Conservation (phyloP, 495 filamentous ascomycete genomes). For the Apodospora peruviana region DNA sequence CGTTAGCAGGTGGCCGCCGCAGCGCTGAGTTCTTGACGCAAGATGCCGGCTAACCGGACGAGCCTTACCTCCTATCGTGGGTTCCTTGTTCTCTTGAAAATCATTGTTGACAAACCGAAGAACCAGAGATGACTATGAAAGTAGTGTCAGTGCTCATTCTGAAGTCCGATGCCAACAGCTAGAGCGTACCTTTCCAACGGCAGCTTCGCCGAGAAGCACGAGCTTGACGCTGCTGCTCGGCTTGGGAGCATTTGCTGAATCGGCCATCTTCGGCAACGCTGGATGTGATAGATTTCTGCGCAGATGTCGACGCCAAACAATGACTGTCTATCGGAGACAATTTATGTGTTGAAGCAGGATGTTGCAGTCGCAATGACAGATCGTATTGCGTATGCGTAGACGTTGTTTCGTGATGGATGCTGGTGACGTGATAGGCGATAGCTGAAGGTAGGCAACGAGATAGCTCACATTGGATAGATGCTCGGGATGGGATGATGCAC, state of each 20-base stretch:
- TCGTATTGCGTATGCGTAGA: no score
- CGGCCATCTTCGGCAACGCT: conserved; percentile 35
- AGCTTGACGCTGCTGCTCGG: conserved; percentile 99
- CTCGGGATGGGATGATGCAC: conserved; percentile 15
- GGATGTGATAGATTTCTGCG: background rate
- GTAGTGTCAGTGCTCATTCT: background rate
- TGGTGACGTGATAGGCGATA: conserved; percentile 29
- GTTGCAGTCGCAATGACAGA: background rate
- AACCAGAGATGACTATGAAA: conserved; percentile 82
- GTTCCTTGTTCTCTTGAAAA: conserved; percentile 99
- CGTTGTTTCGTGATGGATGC: conserved; percentile 7
- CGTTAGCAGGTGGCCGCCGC: conserved; percentile 14
- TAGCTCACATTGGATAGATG: no score
- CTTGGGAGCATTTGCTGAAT: conserved; percentile 65
- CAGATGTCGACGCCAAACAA: background rate
- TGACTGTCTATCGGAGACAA: no score
- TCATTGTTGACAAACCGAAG: conserved; percentile 99
- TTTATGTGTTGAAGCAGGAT: background rate
- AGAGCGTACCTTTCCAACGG: conserved; percentile 84
- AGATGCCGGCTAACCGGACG: no score
- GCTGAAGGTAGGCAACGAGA: no score
- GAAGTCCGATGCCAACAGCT: conserved; percentile 2
- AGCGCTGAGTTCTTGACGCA: no score
- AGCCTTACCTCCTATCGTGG: conserved; percentile 89
- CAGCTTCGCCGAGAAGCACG: conserved; percentile 92